phyloP scores from a whole-genome alignment of 129 eudicot genomes.

The Oenanthe sinensis region DNA sequence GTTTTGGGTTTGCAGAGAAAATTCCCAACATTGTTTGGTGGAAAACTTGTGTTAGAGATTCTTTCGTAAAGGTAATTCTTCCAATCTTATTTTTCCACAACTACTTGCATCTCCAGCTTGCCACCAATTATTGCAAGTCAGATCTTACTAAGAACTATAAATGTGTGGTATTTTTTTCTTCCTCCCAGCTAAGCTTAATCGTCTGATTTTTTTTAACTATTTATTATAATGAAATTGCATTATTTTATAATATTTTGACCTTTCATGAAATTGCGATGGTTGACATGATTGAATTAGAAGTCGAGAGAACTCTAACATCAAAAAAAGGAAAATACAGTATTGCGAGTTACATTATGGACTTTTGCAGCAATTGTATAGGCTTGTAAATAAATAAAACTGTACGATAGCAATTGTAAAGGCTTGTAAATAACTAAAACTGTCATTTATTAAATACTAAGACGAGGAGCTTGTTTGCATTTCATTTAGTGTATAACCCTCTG shows the following conservation, averaged over 20 bases:
- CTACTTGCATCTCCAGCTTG: not conserved
- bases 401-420: not conserved
- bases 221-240: not conserved
- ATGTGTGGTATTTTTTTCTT: not conserved
- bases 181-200: not conserved
- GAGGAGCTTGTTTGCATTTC: not conserved
- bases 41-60: constrained; percentile 81
- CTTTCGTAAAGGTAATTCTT: constrained; percentile 64
- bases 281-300: not conserved
- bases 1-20: constrained; percentile 79
- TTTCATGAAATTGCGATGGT: not conserved
- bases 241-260: not conserved
- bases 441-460: not conserved
- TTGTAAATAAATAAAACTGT: not conserved
- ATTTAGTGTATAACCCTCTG: not conserved
- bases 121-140: not conserved
- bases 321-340: not conserved
- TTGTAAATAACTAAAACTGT: not conserved
- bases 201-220: not conserved
- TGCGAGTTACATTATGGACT: not conserved
- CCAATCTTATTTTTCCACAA: not conserved
- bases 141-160: not conserved
- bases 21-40: constrained; percentile 97
- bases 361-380: not conserved
- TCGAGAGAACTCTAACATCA: not conserved